These are phyloP conservation scores for Naganishia albida DNA, from an alignment of 1,284 basidiomycete genomes.

Conservation along the genomic window DNA sequence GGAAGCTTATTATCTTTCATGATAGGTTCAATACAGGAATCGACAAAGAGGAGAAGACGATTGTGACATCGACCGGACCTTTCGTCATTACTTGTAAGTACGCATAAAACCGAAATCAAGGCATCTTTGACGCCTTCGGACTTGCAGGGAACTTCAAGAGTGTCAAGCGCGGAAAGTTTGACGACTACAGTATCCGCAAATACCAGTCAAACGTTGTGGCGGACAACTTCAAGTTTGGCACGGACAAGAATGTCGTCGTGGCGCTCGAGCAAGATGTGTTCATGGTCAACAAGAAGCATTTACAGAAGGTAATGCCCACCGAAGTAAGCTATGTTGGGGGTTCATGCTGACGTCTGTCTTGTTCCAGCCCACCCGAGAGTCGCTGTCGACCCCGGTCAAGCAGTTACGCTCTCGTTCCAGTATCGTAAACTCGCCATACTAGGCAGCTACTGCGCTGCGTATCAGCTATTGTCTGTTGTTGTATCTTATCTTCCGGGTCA, in stretches of 20 bases:
- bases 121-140: neutral
- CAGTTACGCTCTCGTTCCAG: constrained; percentile 42
- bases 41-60: constrained; percentile 86
- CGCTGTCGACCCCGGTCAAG: constrained; percentile 62
- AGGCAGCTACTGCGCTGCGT: constrained; percentile 2
- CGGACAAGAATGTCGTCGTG: constrained; percentile 94
- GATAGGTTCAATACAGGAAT: constrained; percentile 88
- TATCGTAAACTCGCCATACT: constrained; percentile 40
- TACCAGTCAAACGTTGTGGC: constrained; percentile 94
- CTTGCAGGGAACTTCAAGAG: constrained; percentile 79
- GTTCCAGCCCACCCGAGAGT: constrained; percentile 68
- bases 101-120: neutral
- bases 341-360: neutral
- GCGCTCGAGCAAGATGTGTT: constrained; percentile 92
- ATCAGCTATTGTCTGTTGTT: neutral
- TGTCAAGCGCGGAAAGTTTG: constrained; percentile 85
- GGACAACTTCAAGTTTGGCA: constrained; percentile 93
- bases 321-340: neutral
- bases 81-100: constrained; percentile 79
- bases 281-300: constrained; percentile 87
- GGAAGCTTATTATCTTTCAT: neutral
- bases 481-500: constrained; percentile 20
- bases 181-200: constrained; percentile 93
- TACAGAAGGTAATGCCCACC: constrained; percentile 62
- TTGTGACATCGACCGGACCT: constrained; percentile 93